Evolutionary conservation across 768 basidiomycete species (phyloP), one percentile per base, ranked within the genome.

Genomic region (Coprinellus micaceus): DNA sequence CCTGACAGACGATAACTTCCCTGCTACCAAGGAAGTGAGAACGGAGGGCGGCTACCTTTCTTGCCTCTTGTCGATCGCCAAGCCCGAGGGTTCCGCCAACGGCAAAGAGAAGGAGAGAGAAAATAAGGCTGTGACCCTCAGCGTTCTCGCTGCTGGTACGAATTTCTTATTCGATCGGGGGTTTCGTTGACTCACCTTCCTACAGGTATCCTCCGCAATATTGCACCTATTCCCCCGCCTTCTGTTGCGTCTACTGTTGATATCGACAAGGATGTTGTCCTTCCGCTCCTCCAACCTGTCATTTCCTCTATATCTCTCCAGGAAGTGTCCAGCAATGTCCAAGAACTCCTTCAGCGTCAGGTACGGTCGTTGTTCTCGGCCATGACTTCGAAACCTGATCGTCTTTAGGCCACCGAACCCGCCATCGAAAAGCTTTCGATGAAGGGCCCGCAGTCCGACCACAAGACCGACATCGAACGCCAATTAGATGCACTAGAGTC

Each of bases 1-100:
- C 58, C 75, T 98, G 25, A 91, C 93, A 2, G 93, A 95, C 67
- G 95, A 97, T 66, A 98, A 97, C 60, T 74, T 72, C n/a, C 81
- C 86, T 17, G 83, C 86, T 28, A 83, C 86, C 52, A 67, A 81
- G n/a, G 84, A 85, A 53, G 66, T 95, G 19, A 77, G 84, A 21
- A 69, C 78, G 25, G 77, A 88, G 65, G 79, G 79, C 13, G 74
- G 77, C 2, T 88, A 88, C 63, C 75, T 82, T 49, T 74, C 84
- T 5, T 86, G 82, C 64, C 78, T 94, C 4, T 68, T 91, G 50
- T 79, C 82, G 4, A 83, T 91, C 25, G 78, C 82, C 24, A 81
- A 75, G 54, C 63, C 72, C 19, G 65, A 70, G 29, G 66, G 63
- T 36, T 58, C 63, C 9, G 54, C 66, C 13, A 69, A 75, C 29